A percentile compares a stretch with the other conserved stretches of the same genome.
Conservation (phyloP, 768 basidiomycete genomes). For the Suillus tomentosus region DNA sequence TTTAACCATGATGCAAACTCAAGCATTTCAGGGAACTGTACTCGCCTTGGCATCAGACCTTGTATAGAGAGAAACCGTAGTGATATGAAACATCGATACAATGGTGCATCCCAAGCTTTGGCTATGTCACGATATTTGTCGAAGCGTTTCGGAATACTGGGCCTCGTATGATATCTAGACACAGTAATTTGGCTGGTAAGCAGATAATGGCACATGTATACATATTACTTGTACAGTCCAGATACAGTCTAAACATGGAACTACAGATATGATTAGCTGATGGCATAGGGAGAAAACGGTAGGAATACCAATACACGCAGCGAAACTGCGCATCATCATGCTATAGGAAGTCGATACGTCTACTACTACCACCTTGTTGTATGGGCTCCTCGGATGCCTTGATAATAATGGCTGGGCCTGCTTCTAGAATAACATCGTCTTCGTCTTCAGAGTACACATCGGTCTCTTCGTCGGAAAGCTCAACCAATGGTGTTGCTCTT, state of each 20-base stretch:
- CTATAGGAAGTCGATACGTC: slow-evolving; percentile 1
- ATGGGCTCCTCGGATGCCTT: slow-evolving; percentile 32
- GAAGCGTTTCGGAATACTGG: neutral
- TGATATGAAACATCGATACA: neutral
- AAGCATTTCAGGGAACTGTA: neutral
- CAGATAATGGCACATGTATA: slow-evolving; percentile 1
- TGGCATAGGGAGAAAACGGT: neutral
- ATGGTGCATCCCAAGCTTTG: neutral
- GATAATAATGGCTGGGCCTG: slow-evolving; percentile 63
- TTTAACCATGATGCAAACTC: neutral
- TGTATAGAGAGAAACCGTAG: neutral
- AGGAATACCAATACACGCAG: slow-evolving; percentile 1
- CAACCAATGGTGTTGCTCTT: slow-evolving; percentile 32
- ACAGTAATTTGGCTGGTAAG: neutral
- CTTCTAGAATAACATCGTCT: slow-evolving; percentile 73
- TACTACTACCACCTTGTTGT: slow-evolving; percentile 7
- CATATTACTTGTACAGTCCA: slow-evolving; percentile 1
- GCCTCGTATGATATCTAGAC: neutral
- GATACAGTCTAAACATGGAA: slow-evolving; percentile 11
- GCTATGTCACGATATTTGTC: neutral
- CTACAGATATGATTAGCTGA: slow-evolving; percentile 2
- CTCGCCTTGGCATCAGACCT: neutral
- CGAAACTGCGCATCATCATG: neutral
- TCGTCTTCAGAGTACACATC: slow-evolving; percentile 50
- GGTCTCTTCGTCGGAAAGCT: slow-evolving; percentile 39